Base-by-base conservation (phyloP, 345 rosid genomes). In the Melastoma malabathricum region DNA sequence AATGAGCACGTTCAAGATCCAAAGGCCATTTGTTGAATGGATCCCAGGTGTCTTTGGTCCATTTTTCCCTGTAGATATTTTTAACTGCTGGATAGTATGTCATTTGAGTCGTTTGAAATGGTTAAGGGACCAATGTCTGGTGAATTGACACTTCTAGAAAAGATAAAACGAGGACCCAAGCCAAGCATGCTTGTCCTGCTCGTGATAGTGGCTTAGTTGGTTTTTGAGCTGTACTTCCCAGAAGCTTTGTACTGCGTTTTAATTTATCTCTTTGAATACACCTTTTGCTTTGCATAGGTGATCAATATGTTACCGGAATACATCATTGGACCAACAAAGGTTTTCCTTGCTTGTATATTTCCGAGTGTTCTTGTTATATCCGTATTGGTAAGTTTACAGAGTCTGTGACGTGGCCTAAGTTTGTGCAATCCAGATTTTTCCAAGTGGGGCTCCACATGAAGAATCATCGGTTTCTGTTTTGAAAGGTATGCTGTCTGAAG, bases 61-160 rank as follows among this genome's bases (percentile, higher is more conserved):
- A 57, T 58, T 67, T 65, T 63, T 58, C 66, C 65, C 64, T 80
- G 80, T 80, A 80, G 75, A 80, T 74, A 76, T 69, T 58, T 25
- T 65, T 71, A 69, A 71, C 74, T 48, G 61, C 54, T 65, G 76
- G 72, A 69, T 70, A 71, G 68, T 68, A 46, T 61, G 72, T 64
- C 29, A 38, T 62, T 62, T 57, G 59, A 59, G 62, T 62, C 60
- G 52, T 70, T 68, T 69, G 60, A 68, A 66, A 41, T 58, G 64
- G 75, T 69, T 55, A 71, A 18, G 50, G 41, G 50, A 61, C 62
- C 50, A 67, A 56, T 56, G 57, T 70, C 50, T 50, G 62, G 48
- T 65, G 71, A 68, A 70, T 38, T 43, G 41, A 31, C 44, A 25
- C 54, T 51, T 44, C 44, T 6, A 34, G n/a, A 48, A 18, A 51